phyloP scores from a whole-genome alignment of 805 yeast species.

The Ogataea henricii region DNA sequence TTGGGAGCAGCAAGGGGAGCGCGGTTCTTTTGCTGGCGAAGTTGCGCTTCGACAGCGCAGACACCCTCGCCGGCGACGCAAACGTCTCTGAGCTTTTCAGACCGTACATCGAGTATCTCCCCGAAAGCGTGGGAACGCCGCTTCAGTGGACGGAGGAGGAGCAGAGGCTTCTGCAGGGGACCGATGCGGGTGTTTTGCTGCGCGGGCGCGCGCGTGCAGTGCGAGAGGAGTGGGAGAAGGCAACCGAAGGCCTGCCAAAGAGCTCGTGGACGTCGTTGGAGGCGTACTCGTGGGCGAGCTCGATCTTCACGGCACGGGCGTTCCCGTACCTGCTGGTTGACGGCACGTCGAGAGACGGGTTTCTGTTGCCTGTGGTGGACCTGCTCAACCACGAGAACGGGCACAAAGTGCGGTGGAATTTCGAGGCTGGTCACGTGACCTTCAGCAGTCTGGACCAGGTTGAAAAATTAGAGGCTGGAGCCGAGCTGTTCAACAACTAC shows the following conservation, averaged over 20 bases:
- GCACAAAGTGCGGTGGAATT: conserved; percentile 64
- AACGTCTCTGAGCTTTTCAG: conserved; percentile 31
- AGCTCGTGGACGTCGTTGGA: conserved; percentile 60
- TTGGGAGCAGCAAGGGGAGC: conserved; percentile 16
- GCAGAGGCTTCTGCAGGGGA: conserved; percentile 55
- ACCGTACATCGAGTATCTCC: conserved; percentile 53
- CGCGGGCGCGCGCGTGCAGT: conserved; percentile 46
- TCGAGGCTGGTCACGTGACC: conserved; percentile 27
- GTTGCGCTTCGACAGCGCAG: conserved; percentile 39
- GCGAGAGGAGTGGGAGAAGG: conserved; percentile 60
- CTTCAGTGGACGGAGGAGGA: conserved; percentile 63
- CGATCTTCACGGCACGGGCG: conserved; percentile 73
- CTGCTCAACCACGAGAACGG: conserved; percentile 68
- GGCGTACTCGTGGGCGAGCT: conserved; percentile 74
- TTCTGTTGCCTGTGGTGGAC: conserved; percentile 79
- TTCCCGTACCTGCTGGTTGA: conserved; percentile 73
- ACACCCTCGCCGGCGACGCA: conserved; percentile 17
- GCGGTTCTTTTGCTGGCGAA: conserved; percentile 43
- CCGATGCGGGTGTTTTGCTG: conserved; percentile 65
- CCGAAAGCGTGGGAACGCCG: conserved; percentile 59
- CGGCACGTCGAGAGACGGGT: conserved; percentile 43
- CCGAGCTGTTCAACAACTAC: conserved; percentile 78
- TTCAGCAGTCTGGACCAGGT: conserved; percentile 42
- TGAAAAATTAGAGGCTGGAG: conserved; percentile 38
- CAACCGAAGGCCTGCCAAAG: conserved; percentile 19